Conservation (phyloP, 305 asterid genomes). For the Galium porrigens region DNA sequence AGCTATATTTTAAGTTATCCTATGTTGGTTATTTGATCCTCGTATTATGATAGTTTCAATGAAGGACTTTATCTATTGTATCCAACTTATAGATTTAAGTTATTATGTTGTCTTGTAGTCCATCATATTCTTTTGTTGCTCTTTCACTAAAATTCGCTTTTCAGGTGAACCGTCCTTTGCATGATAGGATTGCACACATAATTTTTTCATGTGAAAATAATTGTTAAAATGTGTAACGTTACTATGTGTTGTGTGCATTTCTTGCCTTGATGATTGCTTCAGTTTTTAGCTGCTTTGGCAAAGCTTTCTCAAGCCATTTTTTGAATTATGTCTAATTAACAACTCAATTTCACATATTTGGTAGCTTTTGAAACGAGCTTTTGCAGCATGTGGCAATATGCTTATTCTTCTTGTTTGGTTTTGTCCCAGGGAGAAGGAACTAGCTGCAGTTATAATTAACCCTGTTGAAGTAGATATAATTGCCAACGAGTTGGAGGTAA, state of each 20-base stretch:
- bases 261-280: neutral
- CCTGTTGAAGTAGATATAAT: constrained; percentile 68
- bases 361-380: neutral
- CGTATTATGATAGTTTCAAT: neutral
- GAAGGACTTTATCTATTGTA: neutral
- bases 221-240: neutral
- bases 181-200: neutral
- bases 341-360: neutral
- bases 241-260: too few relatives aligned
- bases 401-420: neutral
- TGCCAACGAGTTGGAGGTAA: constrained; percentile 76
- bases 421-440: constrained; percentile 31
- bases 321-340: neutral
- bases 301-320: neutral
- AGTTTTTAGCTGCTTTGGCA: neutral
- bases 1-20: too few relatives aligned
- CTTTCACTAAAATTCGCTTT: neutral
- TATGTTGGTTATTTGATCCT: neutral
- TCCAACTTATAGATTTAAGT: neutral
- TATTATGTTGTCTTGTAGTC: neutral
- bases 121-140: neutral
- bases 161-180: neutral
- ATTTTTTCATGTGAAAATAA: neutral
- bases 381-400: neutral
- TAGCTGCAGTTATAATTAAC: constrained; percentile 81